A percentile compares a stretch with the other conserved stretches of the same genome.
phyloP scores from a whole-genome alignment of 2,329 filamentous ascomycete genomes.

The Bipolaris sorokiniana region DNA sequence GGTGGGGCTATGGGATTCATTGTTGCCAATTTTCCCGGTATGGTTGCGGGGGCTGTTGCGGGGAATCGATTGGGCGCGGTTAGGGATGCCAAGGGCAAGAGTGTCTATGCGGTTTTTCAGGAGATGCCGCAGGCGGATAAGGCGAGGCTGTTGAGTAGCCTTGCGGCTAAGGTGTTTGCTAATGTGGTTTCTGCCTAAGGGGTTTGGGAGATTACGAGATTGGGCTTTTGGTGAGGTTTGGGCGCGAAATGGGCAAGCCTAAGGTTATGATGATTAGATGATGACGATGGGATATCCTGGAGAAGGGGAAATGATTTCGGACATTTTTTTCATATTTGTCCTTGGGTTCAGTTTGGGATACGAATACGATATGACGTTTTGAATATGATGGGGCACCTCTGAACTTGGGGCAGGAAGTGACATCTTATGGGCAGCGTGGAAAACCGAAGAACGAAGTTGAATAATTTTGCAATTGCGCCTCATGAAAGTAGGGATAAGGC shows the following conservation, averaged over 20 bases:
- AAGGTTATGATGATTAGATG: conserved; percentile 7
- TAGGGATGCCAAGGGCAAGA: conserved; percentile 89
- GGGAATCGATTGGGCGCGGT: conserved; percentile 91
- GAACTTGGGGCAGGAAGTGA: too few relatives aligned
- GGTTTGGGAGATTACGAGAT: not conserved
- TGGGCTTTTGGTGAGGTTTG: too few relatives aligned
- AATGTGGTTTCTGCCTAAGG: conserved; percentile 63
- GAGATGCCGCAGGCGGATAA: conserved; percentile 85
- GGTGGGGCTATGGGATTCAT: conserved; percentile 95
- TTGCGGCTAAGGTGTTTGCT: conserved; percentile 86
- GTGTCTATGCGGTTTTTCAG: conserved; percentile 89
- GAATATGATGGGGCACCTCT: too few relatives aligned
- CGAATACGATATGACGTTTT: too few relatives aligned
- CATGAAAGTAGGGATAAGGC: not conserved
- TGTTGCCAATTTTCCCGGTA: conserved; percentile 86
- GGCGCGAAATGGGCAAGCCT: not conserved
- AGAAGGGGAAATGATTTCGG: not conserved
- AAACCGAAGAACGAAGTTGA: not conserved
- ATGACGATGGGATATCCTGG: conserved; percentile 26
- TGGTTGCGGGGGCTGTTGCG: conserved; percentile 87
- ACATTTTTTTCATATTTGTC: not conserved
- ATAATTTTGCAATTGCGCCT: conserved; percentile 1
- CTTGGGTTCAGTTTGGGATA: not conserved
- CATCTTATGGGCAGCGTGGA: too few relatives aligned
- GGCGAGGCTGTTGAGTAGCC: conserved; percentile 77